Percentiles rank a stretch among this genome's conserved stretches.
Conservation (phyloP, 176 grass and related monocot species). For the Puccinellia tenuiflora region DNA sequence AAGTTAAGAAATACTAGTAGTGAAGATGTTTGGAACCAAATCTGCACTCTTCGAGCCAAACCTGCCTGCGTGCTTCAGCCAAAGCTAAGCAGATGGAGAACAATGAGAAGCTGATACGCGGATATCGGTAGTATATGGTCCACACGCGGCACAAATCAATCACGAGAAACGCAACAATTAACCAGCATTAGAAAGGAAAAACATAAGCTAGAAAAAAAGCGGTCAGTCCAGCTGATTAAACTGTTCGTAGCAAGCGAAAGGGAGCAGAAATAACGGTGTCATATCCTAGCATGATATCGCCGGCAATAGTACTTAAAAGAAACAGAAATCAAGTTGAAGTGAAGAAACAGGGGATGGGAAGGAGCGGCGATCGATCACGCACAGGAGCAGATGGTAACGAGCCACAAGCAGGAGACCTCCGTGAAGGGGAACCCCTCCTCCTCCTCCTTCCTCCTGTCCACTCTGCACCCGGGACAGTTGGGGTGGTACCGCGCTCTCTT, state of each 20-base stretch:
- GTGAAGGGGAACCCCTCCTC: conserved; percentile 20
- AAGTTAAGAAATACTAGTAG: too few relatives aligned
- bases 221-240: neutral
- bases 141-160: neutral
- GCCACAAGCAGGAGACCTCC: conserved; percentile 49
- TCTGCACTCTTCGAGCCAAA: neutral
- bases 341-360: neutral
- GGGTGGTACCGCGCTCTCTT: conserved; percentile 21
- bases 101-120: neutral
- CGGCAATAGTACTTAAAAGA: neutral
- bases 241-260: neutral
- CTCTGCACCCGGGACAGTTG: conserved; percentile 40
- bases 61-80: neutral
- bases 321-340: neutral
- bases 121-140: neutral
- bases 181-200: neutral
- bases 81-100: neutral
- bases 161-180: neutral
- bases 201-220: neutral
- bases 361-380: neutral
- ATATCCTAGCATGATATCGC: neutral
- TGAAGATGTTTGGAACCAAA: neutral
- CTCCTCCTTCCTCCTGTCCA: conserved; percentile 36
- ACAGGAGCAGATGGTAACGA: conserved; percentile 49
- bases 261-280: neutral